Percentiles rank a stretch among this genome's conserved stretches.
These are phyloP conservation scores for Geosmithia morbida DNA, from an alignment of 2,329 filamentous ascomycete genomes.

Conservation along the genomic window DNA sequence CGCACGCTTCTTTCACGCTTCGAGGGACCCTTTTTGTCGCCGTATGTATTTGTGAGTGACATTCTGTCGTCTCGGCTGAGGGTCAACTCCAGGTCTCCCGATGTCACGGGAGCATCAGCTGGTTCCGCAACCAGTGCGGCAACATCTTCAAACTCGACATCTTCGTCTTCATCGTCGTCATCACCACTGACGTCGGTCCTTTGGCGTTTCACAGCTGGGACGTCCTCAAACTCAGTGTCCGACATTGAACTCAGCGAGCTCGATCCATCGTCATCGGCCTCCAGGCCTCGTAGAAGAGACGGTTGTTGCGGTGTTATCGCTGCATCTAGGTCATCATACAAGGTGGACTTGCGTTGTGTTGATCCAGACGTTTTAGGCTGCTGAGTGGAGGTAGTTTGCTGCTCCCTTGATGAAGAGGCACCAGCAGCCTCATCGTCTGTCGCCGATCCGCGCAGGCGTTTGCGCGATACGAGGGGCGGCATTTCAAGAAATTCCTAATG, in stretches of 20 bases:
- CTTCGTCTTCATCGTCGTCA: conserved; percentile 20
- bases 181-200: conserved; percentile 16
- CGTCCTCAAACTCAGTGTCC: conserved; percentile 39
- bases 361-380: conserved; percentile 3
- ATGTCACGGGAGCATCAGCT: conserved; percentile 30
- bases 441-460: conserved; percentile 38
- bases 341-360: conserved; percentile 32
- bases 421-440: conserved; percentile 9
- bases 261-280: conserved; percentile 22
- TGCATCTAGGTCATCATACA: conserved; percentile 48
- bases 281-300: conserved; percentile 26
- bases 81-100: conserved; percentile 62
- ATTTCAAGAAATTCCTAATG: conserved; percentile 23
- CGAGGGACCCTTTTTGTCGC: conserved; percentile 67
- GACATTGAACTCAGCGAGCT: conserved; percentile 39
- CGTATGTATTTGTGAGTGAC: conserved; percentile 45
- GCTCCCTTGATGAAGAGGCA: conserved; percentile 5
- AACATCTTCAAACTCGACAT: conserved; percentile 47
- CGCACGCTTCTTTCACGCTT: conserved; percentile 74
- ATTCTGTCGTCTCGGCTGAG: conserved; percentile 44
- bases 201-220: conserved; percentile 22
- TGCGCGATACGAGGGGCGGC: conserved; percentile 55
- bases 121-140: conserved; percentile 44
- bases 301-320: conserved; percentile 26
- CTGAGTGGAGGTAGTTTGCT: conserved; percentile 4